Base-by-base conservation (phyloP, 2,329 filamentous ascomycete species). In the Phialemonium atrogriseum region DNA sequence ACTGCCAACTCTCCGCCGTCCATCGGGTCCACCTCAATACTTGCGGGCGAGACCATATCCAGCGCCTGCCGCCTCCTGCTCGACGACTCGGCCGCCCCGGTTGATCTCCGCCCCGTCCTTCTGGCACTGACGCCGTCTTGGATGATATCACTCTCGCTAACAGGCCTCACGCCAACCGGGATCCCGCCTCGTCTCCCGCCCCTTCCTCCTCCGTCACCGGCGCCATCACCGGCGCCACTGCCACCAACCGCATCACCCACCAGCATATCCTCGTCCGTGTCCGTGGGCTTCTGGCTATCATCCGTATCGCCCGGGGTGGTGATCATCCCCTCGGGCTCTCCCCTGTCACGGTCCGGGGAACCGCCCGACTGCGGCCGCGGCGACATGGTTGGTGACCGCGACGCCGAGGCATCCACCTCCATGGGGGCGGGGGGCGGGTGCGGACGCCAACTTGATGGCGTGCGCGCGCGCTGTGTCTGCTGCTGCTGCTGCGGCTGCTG, bases 351-450 rank as follows among this genome's bases (percentile, higher is more conserved):
- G 15, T 45, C 38, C 8, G 25, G 30, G 24, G 17, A 36, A 8
- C 13, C 17, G 11, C 43, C 43, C 8, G 56, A 54, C 21, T 53
- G 56, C n/a, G 61, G 55, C 7, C 49, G 50, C 11, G 63, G 64
- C 5, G 66, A 66, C 48, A 61, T 54, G 28, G 62, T 64, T 5
- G 56, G 54, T n/a, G 59, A 56, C 39, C 56, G 47, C 30, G 63
- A 56, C 11, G 55, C 53, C 17, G 35, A 19, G n/a, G 38, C 37
- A 22, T 47, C 44, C 16, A 47, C 43, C 19, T 28, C 32, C 22
- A 32, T 20, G 19, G 15, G 32, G 23, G 24, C 32, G 12, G 39
- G 31, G 8, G 43, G 37, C 1, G 38, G 30, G 11, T 27, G 32
- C 10, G 35, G 36, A 14, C 34, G 40, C 49, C 50, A 52, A 36